Percentiles rank a stretch among this genome's conserved stretches.
These are phyloP conservation scores for Avena insularis DNA, from an alignment of 176 grass and related monocot genomes.

Conservation along the genomic window DNA sequence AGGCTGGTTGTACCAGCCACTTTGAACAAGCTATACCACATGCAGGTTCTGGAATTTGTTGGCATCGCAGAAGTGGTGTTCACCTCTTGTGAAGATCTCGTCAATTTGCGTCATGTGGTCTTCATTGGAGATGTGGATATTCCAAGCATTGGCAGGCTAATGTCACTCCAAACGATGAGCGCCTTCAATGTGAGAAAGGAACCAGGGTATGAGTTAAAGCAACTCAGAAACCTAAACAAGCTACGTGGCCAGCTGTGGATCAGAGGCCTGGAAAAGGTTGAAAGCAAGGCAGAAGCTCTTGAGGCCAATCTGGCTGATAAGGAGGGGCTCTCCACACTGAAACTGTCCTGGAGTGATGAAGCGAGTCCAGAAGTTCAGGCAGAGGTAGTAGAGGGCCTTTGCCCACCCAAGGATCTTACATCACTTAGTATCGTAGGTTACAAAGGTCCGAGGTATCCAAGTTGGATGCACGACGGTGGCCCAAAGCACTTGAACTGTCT, in stretches of 20 bases:
- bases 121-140: neutral
- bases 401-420: slow-evolving; percentile 3
- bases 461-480: slow-evolving; percentile 19
- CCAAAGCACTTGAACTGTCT: neutral
- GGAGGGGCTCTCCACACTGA: neutral
- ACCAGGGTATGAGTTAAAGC: neutral
- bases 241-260: neutral
- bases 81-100: neutral
- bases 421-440: neutral
- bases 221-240: slow-evolving; percentile 42
- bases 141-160: slow-evolving; percentile 25
- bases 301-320: slow-evolving; percentile 36
- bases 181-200: slow-evolving; percentile 16
- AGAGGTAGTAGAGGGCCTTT: slow-evolving; percentile 47
- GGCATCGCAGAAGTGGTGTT: fast-evolving
- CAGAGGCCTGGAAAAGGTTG: slow-evolving; percentile 34
- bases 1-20: slow-evolving; percentile 28
- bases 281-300: slow-evolving; percentile 30
- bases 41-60: slow-evolving; percentile 31
- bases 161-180: slow-evolving; percentile 2
- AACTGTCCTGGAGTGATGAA: neutral
- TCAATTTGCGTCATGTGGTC: slow-evolving; percentile 20
- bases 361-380: neutral
- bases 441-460: slow-evolving; percentile 19
- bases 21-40: slow-evolving; percentile 47